Base-by-base conservation (phyloP, 306 rosid genomes). In the Vigna nakashimae region DNA sequence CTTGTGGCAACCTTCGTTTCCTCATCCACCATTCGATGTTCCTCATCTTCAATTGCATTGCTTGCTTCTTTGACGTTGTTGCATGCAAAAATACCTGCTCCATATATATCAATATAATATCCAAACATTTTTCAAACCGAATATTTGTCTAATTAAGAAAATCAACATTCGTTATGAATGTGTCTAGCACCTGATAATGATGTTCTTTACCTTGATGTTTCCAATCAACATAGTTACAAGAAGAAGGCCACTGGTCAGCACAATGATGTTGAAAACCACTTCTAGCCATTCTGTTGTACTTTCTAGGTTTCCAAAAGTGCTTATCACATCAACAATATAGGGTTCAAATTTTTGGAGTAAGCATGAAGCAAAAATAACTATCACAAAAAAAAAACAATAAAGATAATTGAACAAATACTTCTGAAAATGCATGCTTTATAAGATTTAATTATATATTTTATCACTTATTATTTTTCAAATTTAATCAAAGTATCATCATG, bases 11-110 rank as follows among this genome's bases (percentile, higher is more conserved):
- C 0, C 64, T 79, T 80, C 95, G 84, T 83, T 87, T 93, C 83
- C 92, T 88, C 98, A 93, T 91, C 98, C 98, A 93, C 98, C 97
- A 93, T 71, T 93, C 98, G 71, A 93, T 74, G 51, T 93, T 93
- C 79, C 98, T 93, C 96, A 93, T 93, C 87, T 85, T 88, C 85
- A 93, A 56, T 69, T 93, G 98, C 98, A 91, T 93, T 42, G 91
- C 96, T 80, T 90, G 98, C 64, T 93, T 93, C 87, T 93, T 93
- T 32, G 97, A 93, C 46, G 98, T 91, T 2, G 97, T 93, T 63
- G 98, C 98, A 84, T 93, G 93, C 83, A 93, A 72, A 91, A 93
- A 93, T 55, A 93, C 98, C 98, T 93, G 65, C 81, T 4, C 43
- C 55, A 5, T 26, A 20, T 20, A 20, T 20, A 20, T 20, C 22